Evolutionary conservation across 805 yeast genomes (phyloP).

Genomic region (Saccharomycopsis babjevae): DNA sequence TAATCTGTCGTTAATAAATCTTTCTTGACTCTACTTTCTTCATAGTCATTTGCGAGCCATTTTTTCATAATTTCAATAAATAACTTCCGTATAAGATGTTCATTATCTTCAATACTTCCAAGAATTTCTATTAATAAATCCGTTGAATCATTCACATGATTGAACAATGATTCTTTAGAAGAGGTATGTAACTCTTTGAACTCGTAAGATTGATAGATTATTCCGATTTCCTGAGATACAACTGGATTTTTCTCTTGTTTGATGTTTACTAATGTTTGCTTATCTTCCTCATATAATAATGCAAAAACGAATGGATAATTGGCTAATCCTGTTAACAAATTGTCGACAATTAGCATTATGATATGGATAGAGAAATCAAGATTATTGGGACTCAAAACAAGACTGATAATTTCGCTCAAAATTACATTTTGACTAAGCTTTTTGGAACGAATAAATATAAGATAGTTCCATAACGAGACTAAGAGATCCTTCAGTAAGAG

Average conservation of each 20-base stretch:
- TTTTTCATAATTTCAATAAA: constrained; percentile 45
- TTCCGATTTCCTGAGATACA: constrained; percentile 2
- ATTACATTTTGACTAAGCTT: constrained; percentile 23
- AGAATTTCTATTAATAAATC: constrained; percentile 32
- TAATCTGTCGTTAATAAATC: constrained; percentile 13
- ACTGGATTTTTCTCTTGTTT: not conserved
- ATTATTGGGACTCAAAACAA: not conserved
- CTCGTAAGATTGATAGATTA: constrained; percentile 2
- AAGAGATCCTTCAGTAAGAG: constrained; percentile 20
- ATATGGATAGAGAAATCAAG: not conserved
- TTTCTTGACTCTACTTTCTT: constrained; percentile 8
- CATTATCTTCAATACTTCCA: constrained; percentile 40
- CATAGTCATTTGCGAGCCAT: constrained; percentile 39
- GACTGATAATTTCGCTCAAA: not conserved
- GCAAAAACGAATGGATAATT: constrained; percentile 10
- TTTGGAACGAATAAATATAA: constrained; percentile 27
- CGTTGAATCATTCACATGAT: constrained; percentile 34
- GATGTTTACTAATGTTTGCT: too few species aligned
- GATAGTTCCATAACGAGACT: constrained; percentile 36
- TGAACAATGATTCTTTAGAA: constrained; percentile 28
- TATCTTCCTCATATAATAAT: not conserved
- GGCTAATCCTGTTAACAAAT: constrained; percentile 12
- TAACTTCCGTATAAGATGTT: constrained; percentile 31
- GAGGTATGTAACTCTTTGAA: constrained; percentile 4
- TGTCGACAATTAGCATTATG: constrained; percentile 6